Evolutionary conservation across 371 early-diverging fungal genomes (phyloP).

Genomic region (Mortierella sp.): DNA sequence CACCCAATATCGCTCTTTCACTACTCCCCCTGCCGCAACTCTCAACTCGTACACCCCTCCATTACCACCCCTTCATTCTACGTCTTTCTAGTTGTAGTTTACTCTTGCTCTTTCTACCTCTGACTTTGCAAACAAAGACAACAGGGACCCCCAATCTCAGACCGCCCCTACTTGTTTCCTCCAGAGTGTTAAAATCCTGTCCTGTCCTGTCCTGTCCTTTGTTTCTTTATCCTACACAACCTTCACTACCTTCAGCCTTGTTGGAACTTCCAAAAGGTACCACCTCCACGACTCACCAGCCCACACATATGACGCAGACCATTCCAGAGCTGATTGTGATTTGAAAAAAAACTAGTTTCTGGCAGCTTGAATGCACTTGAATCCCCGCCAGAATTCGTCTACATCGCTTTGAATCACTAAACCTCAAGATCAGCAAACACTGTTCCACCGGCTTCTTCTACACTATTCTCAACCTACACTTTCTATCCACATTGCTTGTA

Average conservation of each 20-base stretch:
- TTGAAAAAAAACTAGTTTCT: not conserved
- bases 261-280: not conserved
- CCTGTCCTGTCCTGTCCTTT: not conserved
- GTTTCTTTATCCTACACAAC: not conserved
- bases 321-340: not conserved
- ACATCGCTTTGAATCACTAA: conserved; percentile 1
- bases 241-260: not conserved
- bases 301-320: not conserved
- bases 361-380: not conserved
- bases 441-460: not conserved
- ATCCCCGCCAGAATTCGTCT: not conserved
- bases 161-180: not conserved
- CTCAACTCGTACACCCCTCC: not conserved
- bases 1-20: conserved; percentile 5
- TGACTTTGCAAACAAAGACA: not conserved
- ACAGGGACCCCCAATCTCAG: not conserved
- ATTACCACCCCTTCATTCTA: not conserved
- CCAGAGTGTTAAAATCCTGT: not conserved
- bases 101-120: not conserved
- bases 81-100: not conserved
- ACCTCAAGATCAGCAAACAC: conserved; percentile 2
- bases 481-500: not conserved
- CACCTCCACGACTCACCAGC: not conserved
- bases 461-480: not conserved
- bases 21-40: not conserved